Percentiles rank a stretch among this genome's conserved stretches.
phyloP scores from a whole-genome alignment of 306 rosid species.

The Clitoria ternatea region DNA sequence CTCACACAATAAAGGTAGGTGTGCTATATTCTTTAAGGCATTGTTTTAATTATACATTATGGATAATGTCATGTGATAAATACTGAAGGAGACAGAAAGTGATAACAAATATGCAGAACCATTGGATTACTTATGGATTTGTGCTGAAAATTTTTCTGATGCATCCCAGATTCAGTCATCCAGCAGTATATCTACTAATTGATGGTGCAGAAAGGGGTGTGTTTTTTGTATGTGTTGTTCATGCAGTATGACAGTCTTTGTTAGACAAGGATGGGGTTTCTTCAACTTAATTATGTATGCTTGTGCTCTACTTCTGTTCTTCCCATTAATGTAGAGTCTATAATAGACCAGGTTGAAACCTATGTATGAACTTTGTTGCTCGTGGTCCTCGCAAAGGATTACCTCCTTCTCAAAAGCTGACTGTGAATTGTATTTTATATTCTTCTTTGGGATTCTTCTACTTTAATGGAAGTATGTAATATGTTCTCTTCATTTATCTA shows the following conservation, averaged over 20 bases:
- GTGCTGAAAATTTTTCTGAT: not conserved
- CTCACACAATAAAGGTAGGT: slow-evolving; percentile 94
- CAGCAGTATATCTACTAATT: not conserved
- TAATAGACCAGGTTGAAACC: not conserved
- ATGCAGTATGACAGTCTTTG: not conserved
- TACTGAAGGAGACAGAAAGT: not conserved
- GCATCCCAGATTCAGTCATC: not conserved
- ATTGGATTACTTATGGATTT: not conserved
- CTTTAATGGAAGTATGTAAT: slow-evolving; percentile 2
- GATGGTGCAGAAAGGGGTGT: not conserved
- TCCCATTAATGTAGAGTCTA: not conserved
- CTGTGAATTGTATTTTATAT: not conserved
- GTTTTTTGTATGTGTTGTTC: not conserved
- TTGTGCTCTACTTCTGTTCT: not conserved
- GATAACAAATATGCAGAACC: not conserved
- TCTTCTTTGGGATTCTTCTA: not conserved
- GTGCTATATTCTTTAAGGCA: slow-evolving; percentile 12
- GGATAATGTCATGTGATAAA: not conserved
- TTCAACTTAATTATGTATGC: not conserved
- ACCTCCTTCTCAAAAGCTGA: not conserved
- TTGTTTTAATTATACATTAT: slow-evolving; percentile 6
- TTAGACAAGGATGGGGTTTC: not conserved
- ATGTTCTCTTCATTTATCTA: not conserved
- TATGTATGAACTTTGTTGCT: not conserved
- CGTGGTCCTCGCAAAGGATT: not conserved